Base-by-base conservation (phyloP, 805 yeast genomes). In the Tetrapisispora phaffii region DNA sequence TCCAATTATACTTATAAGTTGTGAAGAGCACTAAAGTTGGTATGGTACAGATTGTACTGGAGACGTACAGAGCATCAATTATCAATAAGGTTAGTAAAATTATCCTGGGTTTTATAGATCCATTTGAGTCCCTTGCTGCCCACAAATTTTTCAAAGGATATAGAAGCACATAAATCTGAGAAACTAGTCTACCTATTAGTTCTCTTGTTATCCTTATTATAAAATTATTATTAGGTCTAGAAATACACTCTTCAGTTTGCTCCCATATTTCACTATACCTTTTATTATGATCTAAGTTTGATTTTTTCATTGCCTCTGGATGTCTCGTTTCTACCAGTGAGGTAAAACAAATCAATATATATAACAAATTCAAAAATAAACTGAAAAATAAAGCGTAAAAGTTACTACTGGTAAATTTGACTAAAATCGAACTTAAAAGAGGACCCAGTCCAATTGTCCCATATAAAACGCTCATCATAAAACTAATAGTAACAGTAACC, bases 391-490 rank as follows among this genome's bases (percentile, higher is more conserved):
- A 44, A 0, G 76, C 61, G 1, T 51, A 31, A 13, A 60, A 45
- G 33, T 60, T 56, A 15, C 58, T 62, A 10, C 51, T 42, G 50
- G 63, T 44, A 0, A 45, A 6, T 24, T 59, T 60, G 3, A 70
- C 53, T 1, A 68, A 39, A 0, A 66, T 28, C 29, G 80, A 75
- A 2, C 85, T 80, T 1, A 74, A 44, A 33, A 80, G 49, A 0
- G 94, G 93, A 1, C 90, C 93, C 8, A 73, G 12, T 1, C 82
- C 81, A 51, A 78, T 55, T 0, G 88, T 84, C 3, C 73, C 67
- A 54, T 75, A 80, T 41, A 82, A 62, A 16, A 75, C 62, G 10
- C 89, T 85, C 57, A 74, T 68, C 22, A 75, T 65, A 24, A 77
- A 64, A 12, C 89, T 85, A 51, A 85, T 66, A 19, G 73, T 68